A percentile compares a stretch with the other conserved stretches of the same genome.
Evolutionary conservation across 805 yeast genomes (phyloP).

Genomic region (Suhomyces faveliae): DNA sequence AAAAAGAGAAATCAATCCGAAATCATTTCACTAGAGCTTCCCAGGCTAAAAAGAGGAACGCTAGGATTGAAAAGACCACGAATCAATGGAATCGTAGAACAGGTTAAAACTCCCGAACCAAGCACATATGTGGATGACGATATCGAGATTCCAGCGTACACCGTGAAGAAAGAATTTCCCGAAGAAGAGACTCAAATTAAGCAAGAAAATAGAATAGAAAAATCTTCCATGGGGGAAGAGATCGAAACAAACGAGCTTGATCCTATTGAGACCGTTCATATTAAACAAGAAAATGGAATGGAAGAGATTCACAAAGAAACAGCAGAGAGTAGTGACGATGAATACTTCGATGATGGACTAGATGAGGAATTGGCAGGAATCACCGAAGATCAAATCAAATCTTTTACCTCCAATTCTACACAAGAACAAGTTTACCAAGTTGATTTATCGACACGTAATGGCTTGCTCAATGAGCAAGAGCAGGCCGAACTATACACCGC

Average conservation of each 20-base stretch:
- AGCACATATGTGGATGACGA: slow-evolving; percentile 10
- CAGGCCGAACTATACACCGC: slow-evolving; percentile 41
- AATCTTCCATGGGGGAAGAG: background rate
- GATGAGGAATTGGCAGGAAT: slow-evolving; percentile 21
- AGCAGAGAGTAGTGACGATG: slow-evolving; percentile 7
- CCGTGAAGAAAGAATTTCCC: background rate
- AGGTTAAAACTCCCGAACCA: slow-evolving; percentile 6
- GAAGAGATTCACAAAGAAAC: background rate
- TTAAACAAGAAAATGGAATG: background rate
- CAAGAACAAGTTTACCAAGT: slow-evolving; percentile 19
- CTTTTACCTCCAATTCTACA: background rate
- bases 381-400: slow-evolving; percentile 3
- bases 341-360: slow-evolving; percentile 22
- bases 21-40: background rate
- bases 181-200: background rate
- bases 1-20: background rate
- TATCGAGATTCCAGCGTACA: slow-evolving; percentile 8
- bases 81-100: slow-evolving; percentile 13
- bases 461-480: slow-evolving; percentile 39
- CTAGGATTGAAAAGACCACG: slow-evolving; percentile 18
- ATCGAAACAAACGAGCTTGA: background rate
- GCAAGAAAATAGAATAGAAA: background rate
- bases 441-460: slow-evolving; percentile 29
- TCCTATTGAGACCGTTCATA: too few species aligned
- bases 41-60: slow-evolving; percentile 8